Evolutionary conservation across 305 asterid species (phyloP), one percentile per base, ranked within the genome.

Genomic region (Stenogyne calaminthoides): DNA sequence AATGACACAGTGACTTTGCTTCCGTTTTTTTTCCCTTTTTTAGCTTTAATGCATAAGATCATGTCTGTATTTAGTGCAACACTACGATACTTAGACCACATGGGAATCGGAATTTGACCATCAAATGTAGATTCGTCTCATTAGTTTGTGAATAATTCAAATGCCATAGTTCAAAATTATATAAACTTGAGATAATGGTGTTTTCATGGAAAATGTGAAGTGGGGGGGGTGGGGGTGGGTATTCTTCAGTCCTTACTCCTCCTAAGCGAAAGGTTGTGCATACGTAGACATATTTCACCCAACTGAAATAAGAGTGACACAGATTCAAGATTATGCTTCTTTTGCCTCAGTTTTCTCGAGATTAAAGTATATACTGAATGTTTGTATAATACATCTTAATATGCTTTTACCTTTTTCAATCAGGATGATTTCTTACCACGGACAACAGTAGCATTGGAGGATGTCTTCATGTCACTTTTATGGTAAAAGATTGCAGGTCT

Each of bases 401-500:
- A 39, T 16, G 15, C 9, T 15, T 64, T 60, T 52, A 29, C 58
- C 34, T 63, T 70, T 64, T 27, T 63, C 73, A 46, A 79, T 71
- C 88, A 95, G 99, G 99, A 95, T 76, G 99, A 95, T 87, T 95
- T 95, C 87, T 87, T 95, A 80, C 99, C 99, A 20, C 92, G 99
- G 86, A 88, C 98, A 6, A 92, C 98, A 1, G 97, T 92, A 47
- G 98, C 97, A 4, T 82, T 91, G 70, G 95, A 92, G 82, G 72
- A 89, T 73, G 83, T 81, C 81, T 90, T 75, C 93, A 91, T 89
- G 76, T 89, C 97, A 76, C 91, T 95, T 88, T 82, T 93, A 81
- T 95, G 99, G 99, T 95, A 95, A 90, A 85, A 77, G 81, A 85
- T 76, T 81, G 82, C 82, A 80, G 85, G 80, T 85, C 89, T 85